Percentiles rank a stretch among this genome's conserved stretches.
Conservation (phyloP, 2,329 filamentous ascomycete species). For the Xylaria sp. region DNA sequence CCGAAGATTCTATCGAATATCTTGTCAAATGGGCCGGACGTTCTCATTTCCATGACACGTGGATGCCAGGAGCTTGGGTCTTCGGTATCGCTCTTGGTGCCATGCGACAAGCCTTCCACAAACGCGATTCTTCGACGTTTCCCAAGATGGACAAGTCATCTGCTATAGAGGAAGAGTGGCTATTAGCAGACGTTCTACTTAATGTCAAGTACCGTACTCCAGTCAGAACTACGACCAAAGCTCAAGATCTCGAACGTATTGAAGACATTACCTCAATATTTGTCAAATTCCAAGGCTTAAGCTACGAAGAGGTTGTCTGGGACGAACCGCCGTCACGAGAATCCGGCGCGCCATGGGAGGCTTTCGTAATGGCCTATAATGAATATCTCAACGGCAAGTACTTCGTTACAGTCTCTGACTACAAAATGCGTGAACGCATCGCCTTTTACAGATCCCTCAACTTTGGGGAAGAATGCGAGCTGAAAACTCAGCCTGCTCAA, state of each 20-base stretch:
- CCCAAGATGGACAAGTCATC: conserved; percentile 75
- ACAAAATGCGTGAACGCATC: conserved; percentile 70
- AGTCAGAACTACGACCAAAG: conserved; percentile 62
- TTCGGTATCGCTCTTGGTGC: conserved; percentile 67
- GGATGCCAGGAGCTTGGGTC: conserved; percentile 91
- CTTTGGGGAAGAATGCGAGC: conserved; percentile 70
- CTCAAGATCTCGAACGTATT: conserved; percentile 73
- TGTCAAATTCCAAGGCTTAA: conserved; percentile 91
- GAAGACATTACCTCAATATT: conserved; percentile 74
- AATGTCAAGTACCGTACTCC: conserved; percentile 68
- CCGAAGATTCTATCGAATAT: conserved; percentile 86
- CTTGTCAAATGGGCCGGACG: conserved; percentile 83
- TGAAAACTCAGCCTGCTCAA: conserved; percentile 73
- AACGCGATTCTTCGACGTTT: conserved; percentile 65
- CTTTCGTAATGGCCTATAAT: conserved; percentile 82
- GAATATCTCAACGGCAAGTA: conserved; percentile 85
- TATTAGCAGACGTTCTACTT: conserved; percentile 88
- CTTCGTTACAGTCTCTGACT: conserved; percentile 61
- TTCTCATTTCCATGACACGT: conserved; percentile 82
- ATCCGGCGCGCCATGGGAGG: conserved; percentile 70
- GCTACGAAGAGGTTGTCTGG: conserved; percentile 92
- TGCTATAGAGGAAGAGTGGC: conserved; percentile 85
- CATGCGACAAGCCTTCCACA: conserved; percentile 79
- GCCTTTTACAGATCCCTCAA: conserved; percentile 67
- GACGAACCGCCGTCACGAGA: conserved; percentile 76